Evolutionary conservation across 768 basidiomycete species (phyloP).

Genomic region (Tylopilus intermedius): DNA sequence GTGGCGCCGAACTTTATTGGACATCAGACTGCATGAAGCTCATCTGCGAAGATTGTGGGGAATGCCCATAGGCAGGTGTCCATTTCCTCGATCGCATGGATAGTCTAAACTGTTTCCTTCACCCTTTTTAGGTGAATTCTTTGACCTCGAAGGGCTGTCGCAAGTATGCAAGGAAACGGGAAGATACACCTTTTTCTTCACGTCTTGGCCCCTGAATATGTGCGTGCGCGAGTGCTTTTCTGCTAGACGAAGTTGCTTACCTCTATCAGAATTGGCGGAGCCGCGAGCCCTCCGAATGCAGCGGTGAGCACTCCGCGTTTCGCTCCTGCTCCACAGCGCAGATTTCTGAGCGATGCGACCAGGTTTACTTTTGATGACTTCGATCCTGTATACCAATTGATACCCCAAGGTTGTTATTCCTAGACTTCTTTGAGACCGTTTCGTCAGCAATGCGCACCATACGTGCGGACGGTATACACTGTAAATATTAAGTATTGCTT

Average conservation of each 20-base stretch:
- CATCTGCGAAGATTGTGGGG: conserved; percentile 49
- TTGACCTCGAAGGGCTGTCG: conserved; percentile 63
- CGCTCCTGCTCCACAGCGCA: background rate
- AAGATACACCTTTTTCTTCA: conserved; percentile 71
- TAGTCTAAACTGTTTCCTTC: background rate
- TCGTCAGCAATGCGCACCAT: background rate
- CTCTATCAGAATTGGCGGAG: conserved; percentile 48
- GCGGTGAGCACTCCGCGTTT: conserved; percentile 42
- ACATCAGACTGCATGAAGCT: background rate
- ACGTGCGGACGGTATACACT: background rate
- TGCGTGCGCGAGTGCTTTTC: conserved; percentile 28
- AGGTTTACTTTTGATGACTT: background rate
- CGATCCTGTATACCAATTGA: background rate
- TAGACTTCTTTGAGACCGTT: background rate
- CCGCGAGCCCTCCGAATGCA: conserved; percentile 68
- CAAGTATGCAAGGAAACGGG: conserved; percentile 51
- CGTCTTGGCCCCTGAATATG: conserved; percentile 73
- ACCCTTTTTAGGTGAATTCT: conserved; percentile 55
- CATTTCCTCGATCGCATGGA: background rate
- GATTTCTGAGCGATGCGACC: background rate
- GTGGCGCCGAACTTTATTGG: conserved; percentile 15
- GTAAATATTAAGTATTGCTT: conserved; percentile 17
- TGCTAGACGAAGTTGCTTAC: background rate
- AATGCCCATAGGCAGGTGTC: conserved; percentile 58
- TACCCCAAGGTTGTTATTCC: background rate